These are phyloP conservation scores for Hyphodiscus hymeniophilus DNA, from an alignment of 495 filamentous ascomycete species.

Conservation along the genomic window DNA sequence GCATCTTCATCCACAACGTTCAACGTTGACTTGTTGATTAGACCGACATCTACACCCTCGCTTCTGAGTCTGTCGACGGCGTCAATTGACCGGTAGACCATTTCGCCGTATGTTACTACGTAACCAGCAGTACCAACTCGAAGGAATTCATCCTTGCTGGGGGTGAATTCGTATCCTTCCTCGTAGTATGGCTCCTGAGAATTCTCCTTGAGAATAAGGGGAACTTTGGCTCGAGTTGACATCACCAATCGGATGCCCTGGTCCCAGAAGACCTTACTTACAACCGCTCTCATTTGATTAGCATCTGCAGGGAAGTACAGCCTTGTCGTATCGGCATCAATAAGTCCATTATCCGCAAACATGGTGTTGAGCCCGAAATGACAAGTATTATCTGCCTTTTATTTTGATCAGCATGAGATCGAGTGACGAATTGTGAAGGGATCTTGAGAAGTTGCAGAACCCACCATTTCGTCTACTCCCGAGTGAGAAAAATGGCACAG, in stretches of 20 bases:
- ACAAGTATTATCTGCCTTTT: conserved; percentile 19
- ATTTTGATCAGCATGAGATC: too few relatives aligned
- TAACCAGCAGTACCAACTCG: conserved; percentile 12
- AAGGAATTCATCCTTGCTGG: conserved; percentile 14
- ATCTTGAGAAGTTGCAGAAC: too few relatives aligned
- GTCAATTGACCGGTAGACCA: conserved; percentile 16
- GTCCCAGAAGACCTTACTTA: conserved; percentile 17
- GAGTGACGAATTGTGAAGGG: too few relatives aligned
- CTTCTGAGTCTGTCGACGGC: conserved; percentile 16
- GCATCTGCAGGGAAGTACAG: conserved; percentile 20
- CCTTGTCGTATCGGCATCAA: conserved; percentile 15
- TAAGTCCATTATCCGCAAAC: conserved; percentile 16
- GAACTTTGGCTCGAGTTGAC: conserved; percentile 15
- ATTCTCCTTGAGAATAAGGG: conserved; percentile 11
- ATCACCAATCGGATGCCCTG: conserved; percentile 14
- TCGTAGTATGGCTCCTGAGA: conserved; percentile 10
- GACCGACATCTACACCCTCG: conserved; percentile 16
- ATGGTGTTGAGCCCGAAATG: conserved; percentile 18
- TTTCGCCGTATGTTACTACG: conserved; percentile 13
- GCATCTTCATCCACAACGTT: conserved; percentile 17
- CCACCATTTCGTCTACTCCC: conserved; percentile 18
- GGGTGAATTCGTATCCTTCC: conserved; percentile 11
- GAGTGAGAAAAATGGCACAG: conserved; percentile 17
- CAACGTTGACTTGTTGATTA: conserved; percentile 15
- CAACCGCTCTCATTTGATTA: conserved; percentile 12